Base-by-base conservation (phyloP, 306 rosid species). In the Acacia acuminata region DNA sequence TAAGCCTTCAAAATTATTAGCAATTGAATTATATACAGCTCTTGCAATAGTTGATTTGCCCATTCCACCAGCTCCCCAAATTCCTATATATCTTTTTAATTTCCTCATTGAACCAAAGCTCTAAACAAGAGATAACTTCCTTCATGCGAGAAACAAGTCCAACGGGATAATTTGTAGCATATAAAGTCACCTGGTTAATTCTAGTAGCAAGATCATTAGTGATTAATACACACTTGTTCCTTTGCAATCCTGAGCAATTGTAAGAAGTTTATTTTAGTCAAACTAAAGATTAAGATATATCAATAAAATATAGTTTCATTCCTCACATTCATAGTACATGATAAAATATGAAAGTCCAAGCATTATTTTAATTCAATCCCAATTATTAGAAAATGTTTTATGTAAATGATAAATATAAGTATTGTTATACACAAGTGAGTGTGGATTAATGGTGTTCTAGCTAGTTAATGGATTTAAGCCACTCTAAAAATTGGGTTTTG, bases 31-130 rank as follows among this genome's bases (percentile, higher is more conserved):
- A 71, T 79, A 53, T 25, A 70, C 42, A n/a, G 27, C 82, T 22
- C 77, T 6, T 8, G 76, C 82, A 20, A 79, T 8, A 2, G 83
- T 79, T 44, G 83, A 7, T 71, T 79, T 78, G 7, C 75, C 65
- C 17, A 78, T 45, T 2, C 81, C 65, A 17, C 74, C 65, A 27
- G n/a, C n/a, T 22, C 83, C 77, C 19, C 2, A 55, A 5, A 69
- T 58, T n/a, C 82, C 82, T 8, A 79, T 16, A 58, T 40, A n/a
- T n/a, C n/a, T n/a, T 79, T 2, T 19, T 47, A 12, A 22, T 51
- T 10, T 8, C 36, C 12, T 24, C 12, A 12, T 8, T 47, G 34
- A 44, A 40, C 17, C 15, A 36, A 24, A 38, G 4, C 4, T 69
- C 56, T 43, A 55, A 0, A 53, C 56, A 53, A 1, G 71, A 53